Evolutionary conservation across 2,329 filamentous ascomycete species (phyloP).

Genomic region (Aspergillus hiratsukae): DNA sequence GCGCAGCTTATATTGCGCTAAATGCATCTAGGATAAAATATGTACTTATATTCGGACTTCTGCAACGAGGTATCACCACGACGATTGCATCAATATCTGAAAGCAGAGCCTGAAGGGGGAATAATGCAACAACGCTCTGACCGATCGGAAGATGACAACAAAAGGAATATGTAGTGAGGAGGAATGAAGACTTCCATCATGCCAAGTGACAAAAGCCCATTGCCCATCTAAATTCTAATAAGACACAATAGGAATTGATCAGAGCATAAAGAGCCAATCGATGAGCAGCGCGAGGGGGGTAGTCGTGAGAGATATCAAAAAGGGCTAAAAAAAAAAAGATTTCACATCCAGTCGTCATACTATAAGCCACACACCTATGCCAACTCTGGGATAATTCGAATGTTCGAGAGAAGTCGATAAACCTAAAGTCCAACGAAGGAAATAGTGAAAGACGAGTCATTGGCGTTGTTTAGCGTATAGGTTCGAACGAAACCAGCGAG

Average conservation of each 20-base stretch:
- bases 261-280: neutral
- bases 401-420: conserved; percentile 1
- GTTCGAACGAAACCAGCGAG: conserved; percentile 2
- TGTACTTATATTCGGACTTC: neutral
- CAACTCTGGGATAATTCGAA: conserved; percentile 17
- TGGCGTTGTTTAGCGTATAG: neutral
- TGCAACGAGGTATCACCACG: neutral
- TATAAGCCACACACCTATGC: conserved; percentile 29
- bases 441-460: neutral
- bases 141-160: neutral
- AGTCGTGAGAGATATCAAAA: neutral
- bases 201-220: neutral
- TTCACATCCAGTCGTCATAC: conserved; percentile 14
- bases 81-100: neutral
- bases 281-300: neutral
- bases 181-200: conserved; percentile 1
- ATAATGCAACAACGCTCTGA: conserved; percentile 8
- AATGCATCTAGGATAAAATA: neutral
- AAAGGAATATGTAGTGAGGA: conserved; percentile 4
- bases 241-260: conserved; percentile 1
- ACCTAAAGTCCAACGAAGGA: neutral
- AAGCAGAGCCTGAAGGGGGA: conserved; percentile 1
- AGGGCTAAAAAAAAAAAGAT: conserved; percentile 15
- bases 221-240: neutral
- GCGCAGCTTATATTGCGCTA: neutral